A percentile compares a stretch with the other conserved stretches of the same genome.
Conservation (phyloP, 2,329 filamentous ascomycete species). For the Colletotrichum sp. region DNA sequence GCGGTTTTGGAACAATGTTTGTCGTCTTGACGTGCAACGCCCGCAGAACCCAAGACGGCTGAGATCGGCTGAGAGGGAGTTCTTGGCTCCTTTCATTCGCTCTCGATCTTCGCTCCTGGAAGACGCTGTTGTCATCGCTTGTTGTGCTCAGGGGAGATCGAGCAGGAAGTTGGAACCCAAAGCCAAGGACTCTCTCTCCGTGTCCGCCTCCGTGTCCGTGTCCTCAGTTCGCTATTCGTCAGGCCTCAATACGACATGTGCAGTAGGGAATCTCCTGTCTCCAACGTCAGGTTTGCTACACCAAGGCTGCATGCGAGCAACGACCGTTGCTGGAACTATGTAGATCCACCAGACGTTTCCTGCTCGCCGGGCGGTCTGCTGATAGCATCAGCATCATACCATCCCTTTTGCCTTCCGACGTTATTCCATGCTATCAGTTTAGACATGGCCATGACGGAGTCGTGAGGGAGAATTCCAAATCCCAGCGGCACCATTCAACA, state of each 20-base stretch:
- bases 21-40: background rate
- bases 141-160: background rate
- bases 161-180: background rate
- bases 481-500: background rate
- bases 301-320: background rate
- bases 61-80: background rate
- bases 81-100: background rate
- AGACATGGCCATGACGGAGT: background rate
- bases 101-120: background rate
- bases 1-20: background rate
- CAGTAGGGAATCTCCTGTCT: background rate
- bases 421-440: background rate
- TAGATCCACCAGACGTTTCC: background rate
- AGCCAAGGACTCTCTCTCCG: background rate
- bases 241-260: background rate
- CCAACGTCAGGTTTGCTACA: background rate
- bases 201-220: background rate
- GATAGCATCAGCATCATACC: background rate
- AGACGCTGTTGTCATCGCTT: background rate
- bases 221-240: background rate
- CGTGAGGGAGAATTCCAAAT: background rate
- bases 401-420: background rate
- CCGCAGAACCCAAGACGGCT: background rate
- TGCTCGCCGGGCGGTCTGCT: background rate
- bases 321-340: background rate